Evolutionary conservation across 164 flowering plant genomes (phyloP).

Genomic region (Houttuynia cordata): DNA sequence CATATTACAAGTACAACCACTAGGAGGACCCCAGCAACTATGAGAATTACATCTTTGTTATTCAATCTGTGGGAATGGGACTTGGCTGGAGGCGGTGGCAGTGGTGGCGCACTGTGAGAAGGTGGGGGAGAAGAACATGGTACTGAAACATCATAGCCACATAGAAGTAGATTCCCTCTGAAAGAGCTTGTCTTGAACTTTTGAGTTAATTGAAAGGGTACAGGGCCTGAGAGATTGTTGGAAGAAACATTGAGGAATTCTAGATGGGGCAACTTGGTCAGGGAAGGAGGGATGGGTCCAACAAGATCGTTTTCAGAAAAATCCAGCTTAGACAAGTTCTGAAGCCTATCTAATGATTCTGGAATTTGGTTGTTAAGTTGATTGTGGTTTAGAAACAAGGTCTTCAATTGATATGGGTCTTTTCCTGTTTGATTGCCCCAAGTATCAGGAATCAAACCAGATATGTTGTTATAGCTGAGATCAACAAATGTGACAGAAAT

Average conservation of each 20-base stretch:
- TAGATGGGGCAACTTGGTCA: conserved; percentile 41
- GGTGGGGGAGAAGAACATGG: conserved; percentile 43
- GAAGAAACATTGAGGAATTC: conserved; percentile 61
- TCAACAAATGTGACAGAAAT: conserved; percentile 52
- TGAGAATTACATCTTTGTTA: conserved; percentile 65
- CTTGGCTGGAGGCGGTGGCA: conserved; percentile 22
- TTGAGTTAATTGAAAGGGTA: conserved; percentile 39
- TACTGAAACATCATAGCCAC: conserved; percentile 56
- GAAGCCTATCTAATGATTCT: conserved; percentile 44
- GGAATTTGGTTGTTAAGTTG: conserved; percentile 31
- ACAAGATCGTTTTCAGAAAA: conserved; percentile 28
- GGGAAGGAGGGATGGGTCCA: conserved; percentile 57
- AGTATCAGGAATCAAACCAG: conserved; percentile 59
- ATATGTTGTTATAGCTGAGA: conserved; percentile 67
- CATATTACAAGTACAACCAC: conserved; percentile 43
- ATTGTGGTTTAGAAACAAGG: conserved; percentile 49
- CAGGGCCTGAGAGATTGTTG: conserved; percentile 79
- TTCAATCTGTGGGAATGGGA: conserved; percentile 27
- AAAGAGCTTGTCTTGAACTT: conserved; percentile 82
- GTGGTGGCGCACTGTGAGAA: conserved; percentile 17
- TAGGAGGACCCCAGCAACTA: conserved; percentile 54
- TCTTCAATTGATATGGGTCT: conserved; percentile 25
- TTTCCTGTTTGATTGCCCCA: conserved; percentile 26
- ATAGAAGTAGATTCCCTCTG: conserved; percentile 67
- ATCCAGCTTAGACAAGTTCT: conserved; percentile 36